Percentiles rank a stretch among this genome's conserved stretches.
Conservation (phyloP, 2,329 filamentous ascomycete genomes). For the Emydomyces testavorans region DNA sequence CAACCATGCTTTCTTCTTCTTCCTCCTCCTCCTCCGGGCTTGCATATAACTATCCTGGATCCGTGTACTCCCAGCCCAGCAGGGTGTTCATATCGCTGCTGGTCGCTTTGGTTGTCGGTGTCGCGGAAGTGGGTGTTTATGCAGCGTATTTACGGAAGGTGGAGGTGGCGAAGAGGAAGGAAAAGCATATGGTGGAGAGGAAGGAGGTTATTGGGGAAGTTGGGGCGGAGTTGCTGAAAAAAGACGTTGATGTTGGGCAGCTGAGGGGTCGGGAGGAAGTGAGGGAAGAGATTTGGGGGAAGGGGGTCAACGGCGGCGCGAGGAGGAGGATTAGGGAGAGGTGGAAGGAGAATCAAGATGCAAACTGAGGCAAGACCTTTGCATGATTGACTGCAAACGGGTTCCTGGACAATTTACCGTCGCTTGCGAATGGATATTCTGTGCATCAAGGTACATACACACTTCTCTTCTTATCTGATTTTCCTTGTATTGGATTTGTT, state of each 20-base stretch:
- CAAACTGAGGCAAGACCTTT: too few species aligned
- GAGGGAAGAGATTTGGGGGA: slow-evolving; percentile 33
- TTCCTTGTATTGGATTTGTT: too few species aligned
- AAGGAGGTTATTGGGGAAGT: slow-evolving; percentile 24
- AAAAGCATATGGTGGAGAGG: slow-evolving; percentile 30
- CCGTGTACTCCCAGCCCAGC: slow-evolving; percentile 24
- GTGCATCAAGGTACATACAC: background rate
- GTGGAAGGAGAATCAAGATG: slow-evolving; percentile 25
- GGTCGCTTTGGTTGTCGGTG: slow-evolving; percentile 33
- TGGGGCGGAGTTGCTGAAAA: slow-evolving; percentile 1
- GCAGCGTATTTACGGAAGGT: slow-evolving; percentile 38
- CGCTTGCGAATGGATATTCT: too few species aligned
- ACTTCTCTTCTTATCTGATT: too few species aligned
- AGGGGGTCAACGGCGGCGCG: slow-evolving; percentile 31
- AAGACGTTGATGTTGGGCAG: background rate
- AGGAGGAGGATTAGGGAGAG: slow-evolving; percentile 32
- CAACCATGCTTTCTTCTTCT: too few species aligned
- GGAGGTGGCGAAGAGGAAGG: slow-evolving; percentile 29
- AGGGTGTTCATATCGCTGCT: slow-evolving; percentile 33
- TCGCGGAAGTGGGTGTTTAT: slow-evolving; percentile 39
- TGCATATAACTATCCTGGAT: slow-evolving; percentile 13
- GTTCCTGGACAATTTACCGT: too few species aligned
- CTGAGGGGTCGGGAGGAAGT: slow-evolving; percentile 1
- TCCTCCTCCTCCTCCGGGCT: slow-evolving; percentile 16
- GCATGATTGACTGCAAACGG: too few species aligned